Evolutionary conservation across 768 basidiomycete genomes (phyloP).

Genomic region (Termitomyces sp.): DNA sequence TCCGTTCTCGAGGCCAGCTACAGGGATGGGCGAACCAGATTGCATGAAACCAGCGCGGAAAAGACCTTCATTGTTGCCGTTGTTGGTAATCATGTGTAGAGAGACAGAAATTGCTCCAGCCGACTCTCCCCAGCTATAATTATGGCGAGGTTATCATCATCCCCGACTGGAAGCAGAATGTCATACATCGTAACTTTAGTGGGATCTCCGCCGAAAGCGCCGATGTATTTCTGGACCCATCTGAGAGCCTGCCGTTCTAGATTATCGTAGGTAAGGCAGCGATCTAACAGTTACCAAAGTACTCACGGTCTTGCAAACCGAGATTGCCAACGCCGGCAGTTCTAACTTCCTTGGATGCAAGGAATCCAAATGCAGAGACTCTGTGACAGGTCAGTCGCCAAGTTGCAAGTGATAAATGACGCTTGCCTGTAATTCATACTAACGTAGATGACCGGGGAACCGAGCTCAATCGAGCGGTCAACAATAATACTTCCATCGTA

Average conservation of each 20-base stretch:
- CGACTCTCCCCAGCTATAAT: slow-evolving; percentile 46
- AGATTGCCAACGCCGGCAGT: slow-evolving; percentile 46
- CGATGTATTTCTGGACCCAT: slow-evolving; percentile 61
- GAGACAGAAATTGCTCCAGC: slow-evolving; percentile 53
- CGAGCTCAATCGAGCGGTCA: slow-evolving; percentile 31
- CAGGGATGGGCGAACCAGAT: slow-evolving; percentile 42
- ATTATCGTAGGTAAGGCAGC: not conserved
- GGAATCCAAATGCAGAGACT: slow-evolving; percentile 34
- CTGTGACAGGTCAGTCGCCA: not conserved
- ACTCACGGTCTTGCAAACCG: slow-evolving; percentile 55
- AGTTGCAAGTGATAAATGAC: not conserved
- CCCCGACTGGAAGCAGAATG: not conserved
- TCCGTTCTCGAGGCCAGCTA: slow-evolving; percentile 38
- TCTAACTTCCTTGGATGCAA: slow-evolving; percentile 39
- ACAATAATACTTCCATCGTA: slow-evolving; percentile 40
- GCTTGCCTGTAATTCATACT: slow-evolving; percentile 45
- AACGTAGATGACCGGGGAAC: slow-evolving; percentile 44
- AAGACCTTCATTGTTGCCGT: slow-evolving; percentile 37
- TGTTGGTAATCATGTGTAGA: slow-evolving; percentile 44
- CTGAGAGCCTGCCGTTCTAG: slow-evolving; percentile 27
- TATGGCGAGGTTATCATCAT: not conserved
- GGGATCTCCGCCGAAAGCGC: slow-evolving; percentile 56
- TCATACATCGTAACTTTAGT: slow-evolving; percentile 44
- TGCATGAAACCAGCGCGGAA: slow-evolving; percentile 51
- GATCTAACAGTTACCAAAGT: not conserved